Evolutionary conservation across 2,329 filamentous ascomycete genomes (phyloP).

Genomic region (Ascochyta lentis): DNA sequence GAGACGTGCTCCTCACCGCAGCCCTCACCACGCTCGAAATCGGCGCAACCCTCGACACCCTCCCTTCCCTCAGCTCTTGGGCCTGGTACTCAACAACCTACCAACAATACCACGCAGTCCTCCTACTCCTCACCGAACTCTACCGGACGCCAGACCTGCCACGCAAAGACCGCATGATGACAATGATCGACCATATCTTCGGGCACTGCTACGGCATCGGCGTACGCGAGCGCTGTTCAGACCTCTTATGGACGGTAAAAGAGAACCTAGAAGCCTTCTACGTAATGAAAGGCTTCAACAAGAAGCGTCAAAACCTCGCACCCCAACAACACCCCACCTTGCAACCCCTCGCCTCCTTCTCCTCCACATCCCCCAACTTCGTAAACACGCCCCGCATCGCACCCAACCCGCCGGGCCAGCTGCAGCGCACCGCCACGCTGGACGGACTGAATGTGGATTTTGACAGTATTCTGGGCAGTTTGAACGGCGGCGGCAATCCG

Average conservation of each 20-base stretch:
- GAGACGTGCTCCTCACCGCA: constrained; percentile 46
- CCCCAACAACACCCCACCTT: constrained; percentile 40
- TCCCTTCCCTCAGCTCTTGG: constrained; percentile 45
- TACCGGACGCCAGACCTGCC: constrained; percentile 47
- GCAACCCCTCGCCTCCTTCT: constrained; percentile 31
- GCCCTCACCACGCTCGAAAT: constrained; percentile 48
- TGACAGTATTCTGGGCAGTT: constrained; percentile 37
- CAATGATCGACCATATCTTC: constrained; percentile 50
- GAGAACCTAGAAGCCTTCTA: constrained; percentile 50
- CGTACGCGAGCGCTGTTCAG: constrained; percentile 44
- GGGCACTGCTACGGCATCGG: constrained; percentile 49
- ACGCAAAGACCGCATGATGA: constrained; percentile 47
- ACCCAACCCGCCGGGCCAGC: constrained; percentile 19
- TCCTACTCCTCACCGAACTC: constrained; percentile 47
- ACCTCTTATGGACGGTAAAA: constrained; percentile 47
- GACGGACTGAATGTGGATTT: constrained; percentile 44
- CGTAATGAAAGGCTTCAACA: constrained; percentile 48
- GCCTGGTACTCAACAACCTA: constrained; percentile 49
- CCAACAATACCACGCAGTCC: constrained; percentile 48
- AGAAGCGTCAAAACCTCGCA: constrained; percentile 30
- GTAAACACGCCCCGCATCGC: neutral
- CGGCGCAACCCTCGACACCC: constrained; percentile 48
- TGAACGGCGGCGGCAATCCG: constrained; percentile 26
- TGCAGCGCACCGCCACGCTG: constrained; percentile 37
- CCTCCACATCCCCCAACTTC: constrained; percentile 9